Evolutionary conservation across 2,329 filamentous ascomycete genomes (phyloP).

Genomic region (Rachicladosporium sp.): DNA sequence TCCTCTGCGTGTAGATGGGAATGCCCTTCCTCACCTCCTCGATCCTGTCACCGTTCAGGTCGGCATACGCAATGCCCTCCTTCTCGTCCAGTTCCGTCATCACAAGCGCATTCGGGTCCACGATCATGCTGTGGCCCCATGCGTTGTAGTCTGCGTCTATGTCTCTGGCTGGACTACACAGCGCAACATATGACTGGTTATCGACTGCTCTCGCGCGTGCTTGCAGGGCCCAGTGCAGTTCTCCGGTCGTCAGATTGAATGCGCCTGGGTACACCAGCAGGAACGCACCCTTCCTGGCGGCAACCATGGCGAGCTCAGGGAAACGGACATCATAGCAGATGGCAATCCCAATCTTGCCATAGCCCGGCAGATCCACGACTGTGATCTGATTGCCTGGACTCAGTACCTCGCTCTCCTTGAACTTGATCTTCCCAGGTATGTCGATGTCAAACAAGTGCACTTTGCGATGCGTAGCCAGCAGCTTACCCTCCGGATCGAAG

Average conservation of each 20-base stretch:
- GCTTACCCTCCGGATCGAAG: constrained; percentile 64
- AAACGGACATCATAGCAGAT: constrained; percentile 99
- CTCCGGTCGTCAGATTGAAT: constrained; percentile 89
- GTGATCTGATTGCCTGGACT: constrained; percentile 76
- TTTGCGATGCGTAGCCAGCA: constrained; percentile 85
- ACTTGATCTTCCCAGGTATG: constrained; percentile 87
- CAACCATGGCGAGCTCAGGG: constrained; percentile 82
- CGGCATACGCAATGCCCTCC: constrained; percentile 63
- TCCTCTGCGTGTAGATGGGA: constrained; percentile 68
- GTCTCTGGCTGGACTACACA: constrained; percentile 85
- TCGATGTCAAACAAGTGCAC: constrained; percentile 96
- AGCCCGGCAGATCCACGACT: constrained; percentile 73
- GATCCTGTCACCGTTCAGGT: constrained; percentile 57
- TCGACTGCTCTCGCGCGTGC: constrained; percentile 77
- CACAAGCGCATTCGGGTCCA: constrained; percentile 78
- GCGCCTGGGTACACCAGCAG: constrained; percentile 87
- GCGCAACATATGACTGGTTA: constrained; percentile 84
- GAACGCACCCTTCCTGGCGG: constrained; percentile 76
- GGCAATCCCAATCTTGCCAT: constrained; percentile 73
- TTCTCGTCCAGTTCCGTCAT: constrained; percentile 64
- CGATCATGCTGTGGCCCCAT: constrained; percentile 82
- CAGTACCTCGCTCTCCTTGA: constrained; percentile 81
- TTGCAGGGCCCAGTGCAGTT: constrained; percentile 79
- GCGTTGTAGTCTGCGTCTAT: constrained; percentile 68
- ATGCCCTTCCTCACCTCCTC: constrained; percentile 69